Evolutionary conservation across 495 filamentous ascomycete species (phyloP), one percentile per base, ranked within the genome.

Genomic region (Diplogelasinospora grovesii): DNA sequence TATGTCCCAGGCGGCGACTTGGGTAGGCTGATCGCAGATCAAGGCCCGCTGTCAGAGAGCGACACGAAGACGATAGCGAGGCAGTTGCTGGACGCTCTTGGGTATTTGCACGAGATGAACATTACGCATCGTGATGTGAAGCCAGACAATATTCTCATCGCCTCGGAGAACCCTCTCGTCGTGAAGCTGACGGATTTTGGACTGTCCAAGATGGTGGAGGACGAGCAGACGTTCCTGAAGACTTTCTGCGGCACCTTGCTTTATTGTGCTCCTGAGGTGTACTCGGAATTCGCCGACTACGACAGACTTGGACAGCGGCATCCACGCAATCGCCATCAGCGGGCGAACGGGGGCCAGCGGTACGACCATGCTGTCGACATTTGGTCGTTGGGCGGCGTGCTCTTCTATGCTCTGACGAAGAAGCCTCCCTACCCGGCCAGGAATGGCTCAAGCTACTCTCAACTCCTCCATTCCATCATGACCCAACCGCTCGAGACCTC

Each of bases 91-190:
- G 71, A 78, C 36, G 89, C 88, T 6, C 67, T 98, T 10, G 78
- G 77, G n/a, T 95, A 98, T 57, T 69, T 97, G 8, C 92, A 98
- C 53, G 63, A 73, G 23, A 81, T 78, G 49, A 83, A 79, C 34
- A 95, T 98, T 49, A 95, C 90, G 0, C 92, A 98, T 65, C 83
- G 92, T 3, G 92, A 98, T 61, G 86, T 98, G 52, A 98, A 98
- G 59, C 92, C 92, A 0, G 93, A 97, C 63, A 98, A 98, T 54
- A 95, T 98, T 43, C 68, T 98, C 19, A 83, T 97, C 45, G 64
- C 74, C 6, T 82, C 75, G 1, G 52, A 75, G 1, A 71, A 84
- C 11, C 90, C 90, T 0, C 71, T 92, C 22, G 63, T 73, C 1
- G 84, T 96, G 50, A 97, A 97, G 64, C 69, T 98, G 10, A 93